Evolutionary conservation across 2,329 filamentous ascomycete genomes (phyloP), one percentile per base, ranked within the genome.

Genomic region (Tolypocladium pustulatum): DNA sequence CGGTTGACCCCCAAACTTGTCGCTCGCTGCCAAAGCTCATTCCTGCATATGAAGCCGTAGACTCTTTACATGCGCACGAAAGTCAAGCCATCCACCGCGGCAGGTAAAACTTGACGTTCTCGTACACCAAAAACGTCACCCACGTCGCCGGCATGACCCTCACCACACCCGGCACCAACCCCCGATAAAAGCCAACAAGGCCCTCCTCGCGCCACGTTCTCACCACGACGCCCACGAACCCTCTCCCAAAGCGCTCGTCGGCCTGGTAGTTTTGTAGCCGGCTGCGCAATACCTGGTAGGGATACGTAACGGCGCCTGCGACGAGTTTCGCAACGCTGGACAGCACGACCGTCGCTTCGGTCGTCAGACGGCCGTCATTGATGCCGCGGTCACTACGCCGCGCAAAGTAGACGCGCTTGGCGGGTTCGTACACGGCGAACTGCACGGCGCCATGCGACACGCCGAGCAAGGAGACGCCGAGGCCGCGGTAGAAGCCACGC

Each of bases 71-170:
- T 51, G 20, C 54, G n/a, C 4, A n/a, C 37, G n/a, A 55, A 38
- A 9, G 20, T 57, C 49, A 57, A 57, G 58, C 65, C 25, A 68
- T 22, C 78, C 74, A 77, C 53, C 67, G 67, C 30, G 83, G 78
- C 40, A 95, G 71, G 69, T 90, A 87, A 64, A 82, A 85, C 74
- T 88, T 91, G 60, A 88, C 87, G 72, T 97, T 97, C 77, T 99
- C 94, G 74, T 97, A 97, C 30, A 97, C 92, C 66, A 99, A 74
- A 70, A 99, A 97, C 1, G 93, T 97, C 57, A 97, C 90, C 83
- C 94, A 96, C 4, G 94, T 97, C 37, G 91, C 92, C 4, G 94
- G 94, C 72, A 99, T 79, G 34, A 97, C 94, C 61, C 94, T 83
- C 57, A 96, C 78, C n/a, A 96, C 81, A 64, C 93, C 96, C 0